Evolutionary conservation across 345 rosid species (phyloP).

Genomic region (Melastoma malabathricum): DNA sequence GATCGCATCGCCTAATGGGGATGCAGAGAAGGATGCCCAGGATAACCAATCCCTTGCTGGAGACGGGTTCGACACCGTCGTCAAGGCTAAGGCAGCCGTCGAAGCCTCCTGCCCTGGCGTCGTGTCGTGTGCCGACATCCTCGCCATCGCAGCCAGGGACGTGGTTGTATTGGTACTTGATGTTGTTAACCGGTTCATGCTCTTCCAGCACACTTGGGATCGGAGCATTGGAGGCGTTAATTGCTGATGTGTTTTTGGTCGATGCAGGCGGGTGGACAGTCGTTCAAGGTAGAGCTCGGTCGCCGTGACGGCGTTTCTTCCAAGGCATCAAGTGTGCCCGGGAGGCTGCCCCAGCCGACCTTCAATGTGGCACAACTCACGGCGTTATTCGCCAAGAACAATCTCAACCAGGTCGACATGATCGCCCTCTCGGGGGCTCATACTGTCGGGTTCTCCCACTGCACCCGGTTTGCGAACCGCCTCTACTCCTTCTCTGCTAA

Average conservation of each 20-base stretch:
- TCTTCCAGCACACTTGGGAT: not conserved
- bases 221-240: not conserved
- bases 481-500: constrained; percentile 47
- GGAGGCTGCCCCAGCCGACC: constrained; percentile 61
- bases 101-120: constrained; percentile 52
- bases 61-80: constrained; percentile 77
- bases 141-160: constrained; percentile 73
- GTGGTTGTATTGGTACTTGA: constrained; percentile 46
- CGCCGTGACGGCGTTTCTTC: constrained; percentile 66
- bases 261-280: constrained; percentile 60
- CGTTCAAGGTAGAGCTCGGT: constrained; percentile 67
- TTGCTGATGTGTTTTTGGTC: not conserved
- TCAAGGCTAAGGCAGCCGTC: constrained; percentile 57
- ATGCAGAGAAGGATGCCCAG: constrained; percentile 68
- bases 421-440: constrained; percentile 92
- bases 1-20: constrained; percentile 52
- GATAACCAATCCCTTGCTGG: constrained; percentile 84
- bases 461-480: constrained; percentile 49
- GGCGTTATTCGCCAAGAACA: constrained; percentile 34
- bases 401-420: constrained; percentile 55
- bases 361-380: constrained; percentile 32
- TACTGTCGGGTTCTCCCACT: constrained; percentile 80
- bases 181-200: not conserved
- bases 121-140: constrained; percentile 81
- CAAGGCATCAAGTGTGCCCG: constrained; percentile 41